Conservation (phyloP, 1,284 basidiomycete species). For the Marasmius oreades region DNA sequence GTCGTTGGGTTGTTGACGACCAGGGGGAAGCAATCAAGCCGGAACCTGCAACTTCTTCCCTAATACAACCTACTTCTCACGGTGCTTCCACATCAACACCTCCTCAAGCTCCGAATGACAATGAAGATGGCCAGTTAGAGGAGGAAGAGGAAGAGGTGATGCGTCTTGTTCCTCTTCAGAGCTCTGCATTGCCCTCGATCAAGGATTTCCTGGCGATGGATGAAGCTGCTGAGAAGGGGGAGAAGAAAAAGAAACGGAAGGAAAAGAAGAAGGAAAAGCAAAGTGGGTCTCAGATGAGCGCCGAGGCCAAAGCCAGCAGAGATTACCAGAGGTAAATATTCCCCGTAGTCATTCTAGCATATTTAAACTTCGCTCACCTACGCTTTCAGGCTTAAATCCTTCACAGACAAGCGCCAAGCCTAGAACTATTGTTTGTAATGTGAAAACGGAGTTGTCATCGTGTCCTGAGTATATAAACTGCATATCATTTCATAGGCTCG, state of each 20-base stretch:
- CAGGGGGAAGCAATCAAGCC: conserved; percentile 4
- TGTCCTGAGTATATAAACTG: neutral
- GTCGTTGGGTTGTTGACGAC: conserved; percentile 22
- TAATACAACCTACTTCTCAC: conserved; percentile 5
- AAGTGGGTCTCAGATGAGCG: conserved; percentile 25
- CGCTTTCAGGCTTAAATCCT: conserved; percentile 44
- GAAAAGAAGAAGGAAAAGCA: conserved; percentile 56
- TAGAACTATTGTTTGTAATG: neutral
- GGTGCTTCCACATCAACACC: conserved; percentile 4
- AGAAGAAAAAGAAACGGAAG: conserved; percentile 68
- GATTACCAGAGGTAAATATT: conserved; percentile 53
- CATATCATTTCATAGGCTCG: neutral
- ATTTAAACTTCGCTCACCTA: neutral
- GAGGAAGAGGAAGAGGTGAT: conserved; percentile 37
- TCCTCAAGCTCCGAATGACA: conserved; percentile 17
- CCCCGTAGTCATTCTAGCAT: conserved; percentile 4
- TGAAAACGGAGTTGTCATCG: too few relatives aligned
- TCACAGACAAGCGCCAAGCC: conserved; percentile 43
- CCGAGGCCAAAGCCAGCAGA: conserved; percentile 44
- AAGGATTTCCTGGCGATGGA: conserved; percentile 77
- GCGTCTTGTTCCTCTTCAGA: conserved; percentile 66
- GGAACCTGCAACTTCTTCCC: conserved; percentile 9
- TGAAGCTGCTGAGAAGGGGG: conserved; percentile 54
- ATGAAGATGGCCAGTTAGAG: conserved; percentile 26
- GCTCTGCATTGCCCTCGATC: conserved; percentile 77